These are phyloP conservation scores for Volvox carteri DNA, from an alignment of 163 green algal species.

Conservation along the genomic window DNA sequence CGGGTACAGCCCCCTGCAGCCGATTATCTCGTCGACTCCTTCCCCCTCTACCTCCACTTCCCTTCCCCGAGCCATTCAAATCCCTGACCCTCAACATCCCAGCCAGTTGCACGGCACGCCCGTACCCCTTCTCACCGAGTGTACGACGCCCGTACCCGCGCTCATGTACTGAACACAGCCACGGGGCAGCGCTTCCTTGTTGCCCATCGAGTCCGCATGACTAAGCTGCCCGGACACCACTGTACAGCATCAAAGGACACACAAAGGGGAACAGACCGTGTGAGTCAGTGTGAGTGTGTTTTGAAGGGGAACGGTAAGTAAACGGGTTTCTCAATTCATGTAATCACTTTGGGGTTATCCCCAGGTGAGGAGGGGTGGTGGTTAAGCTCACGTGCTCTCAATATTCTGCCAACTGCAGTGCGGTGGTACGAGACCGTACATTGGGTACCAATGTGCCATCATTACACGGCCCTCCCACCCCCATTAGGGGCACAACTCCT, in stretches of 20 bases:
- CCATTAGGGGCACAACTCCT: too few relatives aligned
- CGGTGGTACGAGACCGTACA: too few relatives aligned
- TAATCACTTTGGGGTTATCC: not conserved
- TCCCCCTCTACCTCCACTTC: too few relatives aligned
- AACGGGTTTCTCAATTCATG: too few relatives aligned
- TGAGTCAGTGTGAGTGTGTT: not conserved
- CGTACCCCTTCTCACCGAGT: conserved; percentile 69
- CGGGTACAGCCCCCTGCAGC: too few relatives aligned
- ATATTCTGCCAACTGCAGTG: not conserved
- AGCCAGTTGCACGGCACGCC: too few relatives aligned
- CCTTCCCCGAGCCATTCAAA: too few relatives aligned
- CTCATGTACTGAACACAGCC: conserved; percentile 88
- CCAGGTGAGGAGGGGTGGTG: not conserved
- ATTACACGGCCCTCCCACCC: not conserved
- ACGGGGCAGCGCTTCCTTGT: conserved; percentile 72
- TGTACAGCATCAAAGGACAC: not conserved
- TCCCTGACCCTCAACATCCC: too few relatives aligned
- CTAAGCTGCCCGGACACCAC: conserved; percentile 79
- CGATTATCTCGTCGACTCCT: too few relatives aligned
- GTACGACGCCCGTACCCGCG: conserved; percentile 80
- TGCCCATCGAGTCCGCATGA: conserved; percentile 86
- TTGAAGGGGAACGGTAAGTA: not conserved
- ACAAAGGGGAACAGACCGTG: not conserved
- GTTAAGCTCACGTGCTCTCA: not conserved
- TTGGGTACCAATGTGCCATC: not conserved